Evolutionary conservation across 768 basidiomycete genomes (phyloP).

Genomic region (Lentinula boryana): DNA sequence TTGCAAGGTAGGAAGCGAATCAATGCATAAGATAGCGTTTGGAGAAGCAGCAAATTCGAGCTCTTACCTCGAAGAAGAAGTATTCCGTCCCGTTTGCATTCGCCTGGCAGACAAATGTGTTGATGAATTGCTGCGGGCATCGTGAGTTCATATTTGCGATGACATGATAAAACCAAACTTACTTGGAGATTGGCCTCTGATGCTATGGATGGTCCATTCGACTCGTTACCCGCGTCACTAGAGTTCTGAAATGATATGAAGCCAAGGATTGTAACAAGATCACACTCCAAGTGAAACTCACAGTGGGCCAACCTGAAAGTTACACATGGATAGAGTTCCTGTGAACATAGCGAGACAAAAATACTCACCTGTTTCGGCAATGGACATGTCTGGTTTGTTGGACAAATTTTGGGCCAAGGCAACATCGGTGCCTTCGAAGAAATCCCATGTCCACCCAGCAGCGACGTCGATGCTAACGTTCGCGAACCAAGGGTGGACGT

Average conservation of each 20-base stretch:
- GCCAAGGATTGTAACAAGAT: slow-evolving; percentile 1
- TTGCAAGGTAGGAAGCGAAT: background rate
- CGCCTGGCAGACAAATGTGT: slow-evolving; percentile 84
- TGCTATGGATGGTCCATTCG: slow-evolving; percentile 64
- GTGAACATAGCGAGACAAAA: background rate
- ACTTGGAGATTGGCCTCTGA: slow-evolving; percentile 58
- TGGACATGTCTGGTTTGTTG: slow-evolving; percentile 78
- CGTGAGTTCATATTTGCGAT: background rate
- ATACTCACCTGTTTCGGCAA: slow-evolving; percentile 72
- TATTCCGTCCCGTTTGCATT: slow-evolving; percentile 80
- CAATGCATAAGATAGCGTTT: background rate
- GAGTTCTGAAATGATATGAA: slow-evolving; percentile 37
- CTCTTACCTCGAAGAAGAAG: slow-evolving; percentile 74
- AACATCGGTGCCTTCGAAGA: slow-evolving; percentile 67
- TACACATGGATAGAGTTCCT: background rate
- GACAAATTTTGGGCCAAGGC: slow-evolving; percentile 40
- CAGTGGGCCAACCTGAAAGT: slow-evolving; percentile 63
- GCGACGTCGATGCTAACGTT: slow-evolving; percentile 59
- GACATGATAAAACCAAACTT: background rate
- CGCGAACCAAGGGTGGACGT: slow-evolving; percentile 94
- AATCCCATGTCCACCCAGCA: slow-evolving; percentile 76
- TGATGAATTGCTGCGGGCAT: slow-evolving; percentile 58
- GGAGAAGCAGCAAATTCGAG: background rate
- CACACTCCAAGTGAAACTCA: slow-evolving; percentile 18
- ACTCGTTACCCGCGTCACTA: slow-evolving; percentile 48